These are phyloP conservation scores for Cenchrus fungigraminus DNA, from an alignment of 176 grass and related monocot genomes.

Conservation along the genomic window DNA sequence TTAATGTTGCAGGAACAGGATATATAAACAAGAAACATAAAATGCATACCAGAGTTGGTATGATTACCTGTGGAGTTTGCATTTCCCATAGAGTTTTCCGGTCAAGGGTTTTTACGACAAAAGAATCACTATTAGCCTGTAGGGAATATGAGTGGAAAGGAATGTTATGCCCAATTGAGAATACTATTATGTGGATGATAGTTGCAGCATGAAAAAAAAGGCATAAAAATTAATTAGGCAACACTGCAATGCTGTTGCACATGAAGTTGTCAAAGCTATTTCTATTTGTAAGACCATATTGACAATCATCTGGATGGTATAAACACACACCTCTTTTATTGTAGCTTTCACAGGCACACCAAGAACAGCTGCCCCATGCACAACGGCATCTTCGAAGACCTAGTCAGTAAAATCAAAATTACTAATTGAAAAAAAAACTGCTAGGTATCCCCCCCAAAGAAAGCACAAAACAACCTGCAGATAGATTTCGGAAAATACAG, in stretches of 20 bases:
- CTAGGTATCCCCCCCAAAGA: neutral
- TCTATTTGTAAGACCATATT: constrained; percentile 18
- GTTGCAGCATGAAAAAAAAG: neutral
- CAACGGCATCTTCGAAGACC: constrained; percentile 84
- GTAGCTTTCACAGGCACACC: constrained; percentile 97
- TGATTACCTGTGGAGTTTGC: constrained; percentile 97
- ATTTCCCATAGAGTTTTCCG: constrained; percentile 99
- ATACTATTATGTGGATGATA: constrained; percentile 11
- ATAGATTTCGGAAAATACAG: neutral
- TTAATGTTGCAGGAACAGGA: neutral
- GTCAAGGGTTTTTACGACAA: constrained; percentile 94
- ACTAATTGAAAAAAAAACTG: constrained; percentile 9
- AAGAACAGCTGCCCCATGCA: constrained; percentile 97
- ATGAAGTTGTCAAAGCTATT: constrained; percentile 12
- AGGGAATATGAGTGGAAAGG: constrained; percentile 19
- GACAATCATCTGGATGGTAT: constrained; percentile 8
- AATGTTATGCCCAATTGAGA: constrained; percentile 20
- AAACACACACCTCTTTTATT: constrained; percentile 75
- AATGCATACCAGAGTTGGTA: neutral
- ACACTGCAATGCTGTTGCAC: neutral
- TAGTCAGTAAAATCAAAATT: constrained; percentile 48
- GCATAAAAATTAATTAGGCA: neutral
- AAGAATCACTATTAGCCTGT: constrained; percentile 72
- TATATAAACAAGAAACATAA: neutral
- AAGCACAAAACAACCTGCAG: neutral